Conservation (phyloP, 2,329 filamentous ascomycete genomes). For the Cercospora zeae-maydis region DNA sequence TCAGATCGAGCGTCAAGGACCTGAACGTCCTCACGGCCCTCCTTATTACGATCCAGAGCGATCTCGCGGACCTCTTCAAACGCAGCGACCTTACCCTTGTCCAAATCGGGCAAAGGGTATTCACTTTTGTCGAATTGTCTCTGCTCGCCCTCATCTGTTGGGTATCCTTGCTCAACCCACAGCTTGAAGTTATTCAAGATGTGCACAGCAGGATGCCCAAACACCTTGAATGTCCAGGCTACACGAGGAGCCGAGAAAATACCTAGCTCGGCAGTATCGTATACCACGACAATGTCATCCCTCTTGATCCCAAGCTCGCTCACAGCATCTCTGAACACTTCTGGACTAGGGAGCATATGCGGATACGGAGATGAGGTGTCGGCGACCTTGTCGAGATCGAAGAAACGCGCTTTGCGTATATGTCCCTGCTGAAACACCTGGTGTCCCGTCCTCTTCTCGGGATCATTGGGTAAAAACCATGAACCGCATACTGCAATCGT, state of each 20-base stretch:
- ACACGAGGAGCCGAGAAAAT: constrained; percentile 93
- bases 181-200: constrained; percentile 91
- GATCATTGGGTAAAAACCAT: constrained; percentile 95
- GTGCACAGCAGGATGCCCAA: constrained; percentile 85
- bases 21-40: constrained; percentile 78
- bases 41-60: constrained; percentile 72
- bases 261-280: constrained; percentile 85
- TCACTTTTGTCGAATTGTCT: constrained; percentile 45
- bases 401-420: constrained; percentile 89
- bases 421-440: constrained; percentile 76
- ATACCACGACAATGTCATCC: constrained; percentile 89
- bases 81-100: constrained; percentile 63
- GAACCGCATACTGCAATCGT: constrained; percentile 86
- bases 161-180: constrained; percentile 83
- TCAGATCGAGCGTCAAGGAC: constrained; percentile 80
- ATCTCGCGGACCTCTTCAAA: constrained; percentile 82
- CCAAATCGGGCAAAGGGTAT: constrained; percentile 46
- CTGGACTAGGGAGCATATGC: constrained; percentile 86
- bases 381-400: constrained; percentile 89
- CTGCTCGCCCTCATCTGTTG: constrained; percentile 73
- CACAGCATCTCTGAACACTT: constrained; percentile 84
- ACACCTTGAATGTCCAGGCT: constrained; percentile 85
- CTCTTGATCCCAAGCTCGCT: constrained; percentile 78
- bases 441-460: constrained; percentile 67
- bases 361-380: constrained; percentile 86